Evolutionary conservation across 352 stramenopile genomes (phyloP).

Genomic region (Phytophthora syringae): DNA sequence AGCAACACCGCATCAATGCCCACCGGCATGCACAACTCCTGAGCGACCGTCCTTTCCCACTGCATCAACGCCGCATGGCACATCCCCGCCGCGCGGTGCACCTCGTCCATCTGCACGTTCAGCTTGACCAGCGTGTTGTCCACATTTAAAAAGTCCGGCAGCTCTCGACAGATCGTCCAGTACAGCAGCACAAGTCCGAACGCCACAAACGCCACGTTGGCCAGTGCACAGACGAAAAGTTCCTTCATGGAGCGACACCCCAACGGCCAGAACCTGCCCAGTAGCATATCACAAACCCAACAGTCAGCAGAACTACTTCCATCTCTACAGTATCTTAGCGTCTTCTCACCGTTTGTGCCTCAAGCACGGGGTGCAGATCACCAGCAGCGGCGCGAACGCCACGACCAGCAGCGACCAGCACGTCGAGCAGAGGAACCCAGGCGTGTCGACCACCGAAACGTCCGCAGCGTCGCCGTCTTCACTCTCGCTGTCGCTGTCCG

Average conservation of each 20-base stretch:
- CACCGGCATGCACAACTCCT: conserved; percentile 66
- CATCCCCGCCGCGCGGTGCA: conserved; percentile 37
- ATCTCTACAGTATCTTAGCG: background rate
- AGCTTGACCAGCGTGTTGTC: conserved; percentile 49
- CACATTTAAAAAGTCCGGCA: conserved; percentile 50
- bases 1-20: conserved; percentile 56
- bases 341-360: conserved; percentile 60
- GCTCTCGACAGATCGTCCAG: conserved; percentile 65
- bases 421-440: conserved; percentile 58
- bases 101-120: conserved; percentile 45
- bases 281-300: background rate
- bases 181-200: conserved; percentile 61
- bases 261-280: conserved; percentile 75
- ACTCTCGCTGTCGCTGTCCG: conserved; percentile 46
- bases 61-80: conserved; percentile 55
- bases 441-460: background rate
- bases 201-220: conserved; percentile 53
- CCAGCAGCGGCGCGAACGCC: conserved; percentile 59
- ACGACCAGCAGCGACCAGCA: conserved; percentile 64
- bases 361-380: conserved; percentile 61
- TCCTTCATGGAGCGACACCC: conserved; percentile 59
- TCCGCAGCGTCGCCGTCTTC: conserved; percentile 45
- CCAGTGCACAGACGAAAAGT: conserved; percentile 50
- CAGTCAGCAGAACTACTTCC: no score
- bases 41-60: conserved; percentile 49